These are phyloP conservation scores for Chaetomiaceae sp. DNA, from an alignment of 2,329 filamentous ascomycete species.

Conservation along the genomic window DNA sequence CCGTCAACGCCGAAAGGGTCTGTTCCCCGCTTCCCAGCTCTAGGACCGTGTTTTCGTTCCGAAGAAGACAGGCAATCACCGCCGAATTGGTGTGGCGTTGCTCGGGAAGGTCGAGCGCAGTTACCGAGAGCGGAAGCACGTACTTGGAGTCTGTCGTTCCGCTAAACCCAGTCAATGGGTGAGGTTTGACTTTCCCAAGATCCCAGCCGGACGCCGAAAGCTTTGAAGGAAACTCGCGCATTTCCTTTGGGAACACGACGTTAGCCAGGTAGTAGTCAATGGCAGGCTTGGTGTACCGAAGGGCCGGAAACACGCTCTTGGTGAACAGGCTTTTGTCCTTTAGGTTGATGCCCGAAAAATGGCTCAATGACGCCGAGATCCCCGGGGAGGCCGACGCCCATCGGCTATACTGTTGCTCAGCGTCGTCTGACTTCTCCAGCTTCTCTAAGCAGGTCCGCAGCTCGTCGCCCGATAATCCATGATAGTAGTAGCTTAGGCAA, in stretches of 20 bases:
- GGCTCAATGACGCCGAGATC: slow-evolving; percentile 41
- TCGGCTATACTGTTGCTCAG: slow-evolving; percentile 48
- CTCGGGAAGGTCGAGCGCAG: slow-evolving; percentile 51
- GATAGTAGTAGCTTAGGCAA: slow-evolving; percentile 61
- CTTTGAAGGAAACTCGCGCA: slow-evolving; percentile 58
- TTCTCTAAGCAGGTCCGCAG: slow-evolving; percentile 43
- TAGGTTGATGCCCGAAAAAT: slow-evolving; percentile 50
- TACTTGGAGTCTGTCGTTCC: slow-evolving; percentile 62
- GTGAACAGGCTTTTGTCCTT: slow-evolving; percentile 45
- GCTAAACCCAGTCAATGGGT: slow-evolving; percentile 60
- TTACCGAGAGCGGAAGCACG: slow-evolving; percentile 55
- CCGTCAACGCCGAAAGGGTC: slow-evolving; percentile 36
- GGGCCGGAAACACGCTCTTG: slow-evolving; percentile 43
- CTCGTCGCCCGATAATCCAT: slow-evolving; percentile 45
- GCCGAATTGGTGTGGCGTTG: slow-evolving; percentile 57
- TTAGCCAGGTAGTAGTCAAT: slow-evolving; percentile 58
- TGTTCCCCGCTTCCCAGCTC: slow-evolving; percentile 30
- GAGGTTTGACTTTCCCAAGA: slow-evolving; percentile 30
- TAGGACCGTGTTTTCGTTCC: slow-evolving; percentile 46
- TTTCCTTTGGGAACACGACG: slow-evolving; percentile 59
- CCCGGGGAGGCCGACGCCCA: slow-evolving; percentile 41
- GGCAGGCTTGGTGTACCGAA: slow-evolving; percentile 46
- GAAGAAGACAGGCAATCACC: slow-evolving; percentile 52
- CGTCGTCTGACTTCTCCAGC: slow-evolving; percentile 50
- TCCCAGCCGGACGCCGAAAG: slow-evolving; percentile 64